phyloP scores from a whole-genome alignment of 805 yeast genomes.

The Candida ficus region DNA sequence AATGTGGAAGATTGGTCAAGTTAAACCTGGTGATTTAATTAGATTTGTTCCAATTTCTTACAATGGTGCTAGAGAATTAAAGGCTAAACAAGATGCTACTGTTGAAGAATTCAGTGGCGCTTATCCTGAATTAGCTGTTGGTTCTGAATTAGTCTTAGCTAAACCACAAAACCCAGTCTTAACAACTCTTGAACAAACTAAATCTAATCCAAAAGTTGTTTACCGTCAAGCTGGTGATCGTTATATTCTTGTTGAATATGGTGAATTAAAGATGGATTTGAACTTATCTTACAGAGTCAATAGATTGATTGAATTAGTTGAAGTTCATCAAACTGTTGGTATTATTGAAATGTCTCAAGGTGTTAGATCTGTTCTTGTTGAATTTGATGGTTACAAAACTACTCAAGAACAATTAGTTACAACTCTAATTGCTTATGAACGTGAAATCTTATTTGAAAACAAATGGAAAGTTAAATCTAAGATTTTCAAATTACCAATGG shows the following conservation, averaged over 20 bases:
- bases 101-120: slow-evolving; percentile 41
- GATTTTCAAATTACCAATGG: slow-evolving; percentile 85
- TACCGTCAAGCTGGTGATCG: slow-evolving; percentile 98
- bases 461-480: slow-evolving; percentile 87
- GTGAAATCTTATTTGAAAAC: slow-evolving; percentile 64
- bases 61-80: slow-evolving; percentile 62
- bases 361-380: slow-evolving; percentile 89
- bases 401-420: slow-evolving; percentile 58
- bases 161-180: slow-evolving; percentile 68
- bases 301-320: slow-evolving; percentile 70
- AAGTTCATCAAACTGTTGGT: slow-evolving; percentile 61
- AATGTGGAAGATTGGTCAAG: slow-evolving; percentile 98
- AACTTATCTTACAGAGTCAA: slow-evolving; percentile 82
- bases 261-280: slow-evolving; percentile 82
- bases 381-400: slow-evolving; percentile 61
- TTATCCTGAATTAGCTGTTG: slow-evolving; percentile 26
- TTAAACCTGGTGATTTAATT: slow-evolving; percentile 87
- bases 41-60: slow-evolving; percentile 74
- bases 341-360: slow-evolving; percentile 96
- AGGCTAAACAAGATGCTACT: slow-evolving; percentile 51
- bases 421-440: slow-evolving; percentile 68
- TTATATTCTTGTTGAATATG: slow-evolving; percentile 87
- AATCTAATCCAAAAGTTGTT: slow-evolving; percentile 61
- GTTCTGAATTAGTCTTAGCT: slow-evolving; percentile 29
- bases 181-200: slow-evolving; percentile 40